Percentiles rank a stretch among this genome's conserved stretches.
These are phyloP conservation scores for Centella asiatica DNA, from an alignment of 129 eudicot genomes.

Conservation along the genomic window DNA sequence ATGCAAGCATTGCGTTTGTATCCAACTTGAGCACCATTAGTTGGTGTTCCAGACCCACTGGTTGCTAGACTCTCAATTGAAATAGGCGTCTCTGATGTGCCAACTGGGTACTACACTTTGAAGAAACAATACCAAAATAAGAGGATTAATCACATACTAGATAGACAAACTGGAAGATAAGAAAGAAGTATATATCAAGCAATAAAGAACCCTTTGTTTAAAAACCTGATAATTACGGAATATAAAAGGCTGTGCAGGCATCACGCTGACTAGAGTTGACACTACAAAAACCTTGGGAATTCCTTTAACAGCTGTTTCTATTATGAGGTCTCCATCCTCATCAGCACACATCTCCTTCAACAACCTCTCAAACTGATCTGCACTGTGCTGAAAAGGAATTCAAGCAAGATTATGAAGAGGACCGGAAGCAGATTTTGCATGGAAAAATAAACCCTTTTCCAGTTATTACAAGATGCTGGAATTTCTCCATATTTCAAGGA, in stretches of 20 bases:
- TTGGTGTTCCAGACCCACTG: slow-evolving; percentile 53
- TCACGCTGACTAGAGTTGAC: slow-evolving; percentile 79
- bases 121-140: neutral
- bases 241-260: slow-evolving; percentile 95
- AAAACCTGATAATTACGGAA: slow-evolving; percentile 96
- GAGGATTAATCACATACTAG: neutral
- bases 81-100: slow-evolving; percentile 85
- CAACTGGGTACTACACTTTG: slow-evolving; percentile 83
- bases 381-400: slow-evolving; percentile 99
- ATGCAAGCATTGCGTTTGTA: slow-evolving; percentile 75
- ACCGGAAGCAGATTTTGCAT: too few species aligned
- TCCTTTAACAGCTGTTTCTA: slow-evolving; percentile 87
- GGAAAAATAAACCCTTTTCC: too few species aligned
- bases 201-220: neutral
- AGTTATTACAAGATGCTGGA: too few species aligned
- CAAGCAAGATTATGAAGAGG: too few species aligned
- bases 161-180: neutral
- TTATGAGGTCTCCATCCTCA: slow-evolving; percentile 95
- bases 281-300: slow-evolving; percentile 93
- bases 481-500: too few species aligned
- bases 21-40: slow-evolving; percentile 71
- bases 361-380: slow-evolving; percentile 96
- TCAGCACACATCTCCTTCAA: slow-evolving; percentile 98
- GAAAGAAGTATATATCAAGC: neutral
- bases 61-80: slow-evolving; percentile 46